Percentiles rank a stretch among this genome's conserved stretches.
Evolutionary conservation across 1,139 yeast species (phyloP).

Genomic region (Geotrichum australiense): DNA sequence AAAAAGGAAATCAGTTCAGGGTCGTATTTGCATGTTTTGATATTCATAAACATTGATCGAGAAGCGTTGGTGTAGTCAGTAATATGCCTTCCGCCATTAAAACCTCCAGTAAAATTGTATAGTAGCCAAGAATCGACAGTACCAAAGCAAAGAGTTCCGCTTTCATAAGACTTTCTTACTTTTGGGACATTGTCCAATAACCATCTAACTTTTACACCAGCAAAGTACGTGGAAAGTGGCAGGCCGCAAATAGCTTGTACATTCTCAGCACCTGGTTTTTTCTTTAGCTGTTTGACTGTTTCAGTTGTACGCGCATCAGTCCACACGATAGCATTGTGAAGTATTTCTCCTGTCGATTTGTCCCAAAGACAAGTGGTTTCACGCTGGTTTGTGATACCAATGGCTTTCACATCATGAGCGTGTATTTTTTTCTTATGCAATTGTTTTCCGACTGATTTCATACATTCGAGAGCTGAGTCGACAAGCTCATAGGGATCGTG

Average conservation of each 20-base stretch:
- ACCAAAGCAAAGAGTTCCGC: constrained; percentile 81
- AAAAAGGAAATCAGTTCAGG: constrained; percentile 68
- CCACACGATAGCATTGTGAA: constrained; percentile 91
- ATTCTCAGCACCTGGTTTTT: constrained; percentile 53
- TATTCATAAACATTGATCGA: constrained; percentile 85
- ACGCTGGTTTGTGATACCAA: constrained; percentile 93
- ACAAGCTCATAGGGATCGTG: constrained; percentile 84
- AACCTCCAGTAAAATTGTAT: constrained; percentile 70
- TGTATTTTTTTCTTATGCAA: constrained; percentile 30
- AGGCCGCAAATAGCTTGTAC: constrained; percentile 70
- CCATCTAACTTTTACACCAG: constrained; percentile 90
- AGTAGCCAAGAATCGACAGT: constrained; percentile 94
- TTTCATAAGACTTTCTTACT: constrained; percentile 64
- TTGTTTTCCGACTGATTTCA: constrained; percentile 33
- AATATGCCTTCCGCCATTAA: constrained; percentile 45
- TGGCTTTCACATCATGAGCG: constrained; percentile 33
- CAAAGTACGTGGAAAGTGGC: constrained; percentile 85
- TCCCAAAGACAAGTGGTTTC: constrained; percentile 94
- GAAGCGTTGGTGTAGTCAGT: constrained; percentile 91
- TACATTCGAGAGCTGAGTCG: constrained; percentile 52
- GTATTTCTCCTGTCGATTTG: constrained; percentile 71
- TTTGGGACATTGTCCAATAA: constrained; percentile 68
- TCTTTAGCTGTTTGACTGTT: constrained; percentile 58
- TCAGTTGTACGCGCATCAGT: constrained; percentile 83
- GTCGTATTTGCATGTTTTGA: constrained; percentile 71